phyloP scores from a whole-genome alignment of 2,329 filamentous ascomycete genomes.

The Fusarium brevicatenulatum region DNA sequence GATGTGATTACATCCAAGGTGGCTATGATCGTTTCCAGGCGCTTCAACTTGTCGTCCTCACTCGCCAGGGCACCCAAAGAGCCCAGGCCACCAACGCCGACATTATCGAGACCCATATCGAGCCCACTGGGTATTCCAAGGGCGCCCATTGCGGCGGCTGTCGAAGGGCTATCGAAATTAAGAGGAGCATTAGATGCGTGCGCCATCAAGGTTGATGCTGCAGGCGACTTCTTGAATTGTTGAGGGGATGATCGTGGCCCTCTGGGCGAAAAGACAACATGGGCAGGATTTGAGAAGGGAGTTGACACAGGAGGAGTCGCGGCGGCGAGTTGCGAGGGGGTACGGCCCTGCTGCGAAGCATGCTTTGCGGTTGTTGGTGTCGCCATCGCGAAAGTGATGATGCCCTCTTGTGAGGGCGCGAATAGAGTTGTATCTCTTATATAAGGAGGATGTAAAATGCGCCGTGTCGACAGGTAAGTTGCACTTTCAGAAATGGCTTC shows the following conservation, averaged over 20 bases:
- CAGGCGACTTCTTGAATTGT: slow-evolving; percentile 72
- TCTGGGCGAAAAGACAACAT: slow-evolving; percentile 68
- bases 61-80: slow-evolving; percentile 54
- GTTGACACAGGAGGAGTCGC: slow-evolving; percentile 75
- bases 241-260: slow-evolving; percentile 70
- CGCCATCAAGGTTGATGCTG: slow-evolving; percentile 61
- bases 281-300: slow-evolving; percentile 68
- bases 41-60: slow-evolving; percentile 65
- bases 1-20: slow-evolving; percentile 57
- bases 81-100: slow-evolving; percentile 60
- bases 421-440: not conserved
- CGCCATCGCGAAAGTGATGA: slow-evolving; percentile 51
- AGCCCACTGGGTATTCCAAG: slow-evolving; percentile 61
- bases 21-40: slow-evolving; percentile 62
- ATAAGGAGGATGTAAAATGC: not conserved
- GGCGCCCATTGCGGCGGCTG: slow-evolving; percentile 69
- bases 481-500: not conserved
- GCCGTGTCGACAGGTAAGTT: no score
- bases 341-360: slow-evolving; percentile 56
- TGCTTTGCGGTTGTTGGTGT: slow-evolving; percentile 63
- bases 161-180: slow-evolving; percentile 72
- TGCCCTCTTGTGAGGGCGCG: slow-evolving; percentile 28
- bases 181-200: slow-evolving; percentile 58
- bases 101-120: slow-evolving; percentile 63
- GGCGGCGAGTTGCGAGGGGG: slow-evolving; percentile 62